Base-by-base conservation (phyloP, 768 basidiomycete species). In the Boletellus ananiceps region DNA sequence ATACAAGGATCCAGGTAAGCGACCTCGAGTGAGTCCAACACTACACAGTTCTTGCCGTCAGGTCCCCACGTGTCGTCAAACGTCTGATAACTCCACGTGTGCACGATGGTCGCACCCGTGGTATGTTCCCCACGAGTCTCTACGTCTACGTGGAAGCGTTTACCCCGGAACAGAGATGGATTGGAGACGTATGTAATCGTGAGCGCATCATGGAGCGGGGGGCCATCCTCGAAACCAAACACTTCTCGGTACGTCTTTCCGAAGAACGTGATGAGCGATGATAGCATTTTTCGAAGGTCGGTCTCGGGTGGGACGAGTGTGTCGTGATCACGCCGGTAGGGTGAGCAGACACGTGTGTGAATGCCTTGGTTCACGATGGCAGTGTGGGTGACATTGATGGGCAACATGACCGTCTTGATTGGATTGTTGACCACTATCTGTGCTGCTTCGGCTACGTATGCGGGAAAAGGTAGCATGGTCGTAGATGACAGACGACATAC, bases 381-480 rank as follows among this genome's bases (percentile, higher is more conserved):
- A 0, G 80, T 85, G 64, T 94, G 93, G 2, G 92, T 89, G 15
- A 93, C 86, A 59, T 95, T 93, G 57, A 95, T 78, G 0, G 89
- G 88, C 23, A 92, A 80, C 90, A 91, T 91, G 14, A 72, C 69
- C 25, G 71, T 80, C 70, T 80, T 83, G 7, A 88, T 72, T 3
- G 86, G 83, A 5, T 74, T 75, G 59, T 91, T 74, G 38, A 92
- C 65, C 11, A 93, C 86, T 44, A 93, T 90, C 57, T 89, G 84
- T 2, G 85, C 78, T 3, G 92, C 88, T 63, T 93, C 88, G 8
- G 88, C 86, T 89, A 55, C 21, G 23, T 21, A 21, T 8, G 29
- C 19, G 19, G 16, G 18, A n/a, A 32, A 27, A 31, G 38, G 36
- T 19, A 32, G 39, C n/a, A 9, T 25, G 14, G 11, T 50, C 23